Evolutionary conservation across 1,284 basidiomycete genomes (phyloP).

Genomic region (Golubevia pallescens): DNA sequence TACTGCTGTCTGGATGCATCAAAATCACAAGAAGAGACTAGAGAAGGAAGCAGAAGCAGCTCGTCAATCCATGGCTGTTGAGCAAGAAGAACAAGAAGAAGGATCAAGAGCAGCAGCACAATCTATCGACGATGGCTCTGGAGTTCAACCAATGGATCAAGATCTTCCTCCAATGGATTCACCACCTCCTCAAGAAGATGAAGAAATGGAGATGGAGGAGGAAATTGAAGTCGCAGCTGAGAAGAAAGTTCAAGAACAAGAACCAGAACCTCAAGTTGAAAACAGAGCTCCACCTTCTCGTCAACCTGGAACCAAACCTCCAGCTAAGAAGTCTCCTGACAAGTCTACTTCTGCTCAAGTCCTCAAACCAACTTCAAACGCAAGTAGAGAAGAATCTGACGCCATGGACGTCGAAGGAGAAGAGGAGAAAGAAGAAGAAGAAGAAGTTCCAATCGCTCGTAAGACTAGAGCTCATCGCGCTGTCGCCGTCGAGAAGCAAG

Average conservation of each 20-base stretch:
- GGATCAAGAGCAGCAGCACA: background rate
- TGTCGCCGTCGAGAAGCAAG: background rate
- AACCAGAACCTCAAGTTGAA: background rate
- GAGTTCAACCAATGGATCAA: background rate
- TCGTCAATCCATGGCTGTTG: too few species aligned
- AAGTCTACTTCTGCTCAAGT: too few species aligned
- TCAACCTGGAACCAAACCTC: background rate
- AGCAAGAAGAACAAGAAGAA: too few species aligned
- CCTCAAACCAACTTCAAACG: background rate
- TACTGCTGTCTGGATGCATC: background rate
- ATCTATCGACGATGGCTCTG: background rate
- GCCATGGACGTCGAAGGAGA: background rate
- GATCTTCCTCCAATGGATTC: background rate
- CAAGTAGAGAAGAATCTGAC: background rate
- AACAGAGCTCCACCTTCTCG: background rate
- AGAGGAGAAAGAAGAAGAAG: background rate
- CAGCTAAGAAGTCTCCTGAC: background rate
- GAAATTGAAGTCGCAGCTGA: background rate
- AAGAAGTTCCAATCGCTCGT: background rate
- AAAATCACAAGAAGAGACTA: background rate
- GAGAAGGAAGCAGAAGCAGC: background rate
- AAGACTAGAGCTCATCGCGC: background rate
- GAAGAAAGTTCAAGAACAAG: background rate
- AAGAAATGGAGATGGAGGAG: background rate
- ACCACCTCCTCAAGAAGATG: background rate